These are phyloP conservation scores for Bipolaris gigantea DNA, from an alignment of 2,329 filamentous ascomycete genomes.

Conservation along the genomic window DNA sequence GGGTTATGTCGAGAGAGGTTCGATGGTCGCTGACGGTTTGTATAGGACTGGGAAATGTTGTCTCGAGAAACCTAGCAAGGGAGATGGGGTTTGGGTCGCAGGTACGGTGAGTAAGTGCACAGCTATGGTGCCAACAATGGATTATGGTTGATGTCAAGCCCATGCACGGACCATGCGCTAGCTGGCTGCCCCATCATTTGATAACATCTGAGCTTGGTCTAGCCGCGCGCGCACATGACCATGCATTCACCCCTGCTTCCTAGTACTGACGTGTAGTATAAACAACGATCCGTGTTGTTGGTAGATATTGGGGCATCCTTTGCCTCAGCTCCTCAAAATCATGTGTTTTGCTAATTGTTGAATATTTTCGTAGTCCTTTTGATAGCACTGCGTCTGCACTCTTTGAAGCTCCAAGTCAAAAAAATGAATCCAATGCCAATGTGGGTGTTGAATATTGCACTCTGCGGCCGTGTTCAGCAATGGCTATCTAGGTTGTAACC, in stretches of 20 bases:
- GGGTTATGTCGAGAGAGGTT: background rate
- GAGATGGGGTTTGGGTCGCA: constrained; percentile 1
- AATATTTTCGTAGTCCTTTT: too few species aligned
- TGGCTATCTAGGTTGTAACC: too few species aligned
- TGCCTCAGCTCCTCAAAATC: too few species aligned
- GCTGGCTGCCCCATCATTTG: constrained; percentile 5
- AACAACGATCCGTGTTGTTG: too few species aligned
- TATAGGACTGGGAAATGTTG: background rate
- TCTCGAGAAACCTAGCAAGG: background rate
- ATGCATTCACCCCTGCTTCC: constrained; percentile 2
- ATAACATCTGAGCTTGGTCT: constrained; percentile 3
- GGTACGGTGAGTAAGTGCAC: constrained; percentile 9
- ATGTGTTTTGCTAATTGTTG: too few species aligned
- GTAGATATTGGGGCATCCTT: too few species aligned
- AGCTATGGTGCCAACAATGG: constrained; percentile 9
- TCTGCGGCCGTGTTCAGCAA: too few species aligned
- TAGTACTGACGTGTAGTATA: too few species aligned
- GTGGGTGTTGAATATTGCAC: too few species aligned
- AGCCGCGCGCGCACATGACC: constrained; percentile 7
- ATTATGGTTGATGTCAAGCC: constrained; percentile 14
- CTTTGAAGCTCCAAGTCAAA: too few species aligned
- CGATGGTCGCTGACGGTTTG: background rate
- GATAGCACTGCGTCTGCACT: too few species aligned
- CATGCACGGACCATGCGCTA: constrained; percentile 9
- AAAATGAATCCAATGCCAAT: too few species aligned